Evolutionary conservation across 371 early-diverging fungal genomes (phyloP).

Genomic region (Parasitella parasitica): DNA sequence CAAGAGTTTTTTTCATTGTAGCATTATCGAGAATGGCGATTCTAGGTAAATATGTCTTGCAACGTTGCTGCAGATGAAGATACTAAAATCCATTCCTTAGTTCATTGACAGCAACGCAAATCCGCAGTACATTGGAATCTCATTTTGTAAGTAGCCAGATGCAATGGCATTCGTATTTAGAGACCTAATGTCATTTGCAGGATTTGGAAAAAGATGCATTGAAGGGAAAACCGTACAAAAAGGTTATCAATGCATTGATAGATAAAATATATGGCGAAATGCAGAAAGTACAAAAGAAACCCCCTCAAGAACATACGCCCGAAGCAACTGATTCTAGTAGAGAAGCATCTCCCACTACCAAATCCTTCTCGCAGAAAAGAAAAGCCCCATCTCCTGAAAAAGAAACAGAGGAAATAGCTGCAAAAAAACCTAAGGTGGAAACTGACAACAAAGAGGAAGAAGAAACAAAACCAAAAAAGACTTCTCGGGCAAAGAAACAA

Average conservation of each 20-base stretch:
- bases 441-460: not conserved
- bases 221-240: slow-evolving; percentile 30
- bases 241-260: slow-evolving; percentile 18
- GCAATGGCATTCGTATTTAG: not conserved
- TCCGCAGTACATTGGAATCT: slow-evolving; percentile 3
- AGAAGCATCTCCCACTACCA: not conserved
- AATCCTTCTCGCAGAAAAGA: not conserved
- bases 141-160: slow-evolving; percentile 6
- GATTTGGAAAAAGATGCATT: slow-evolving; percentile 22
- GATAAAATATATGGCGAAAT: slow-evolving; percentile 17
- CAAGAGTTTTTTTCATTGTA: not conserved
- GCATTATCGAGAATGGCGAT: slow-evolving; percentile 15
- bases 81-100: not conserved
- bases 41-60: no score
- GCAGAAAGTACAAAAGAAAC: not conserved
- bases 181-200: slow-evolving; percentile 1
- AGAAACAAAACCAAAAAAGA: not conserved
- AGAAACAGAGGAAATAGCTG: not conserved
- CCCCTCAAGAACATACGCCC: not conserved
- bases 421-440: not conserved
- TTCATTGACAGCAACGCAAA: slow-evolving; percentile 4
- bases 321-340: not conserved
- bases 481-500: not conserved
- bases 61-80: no score
- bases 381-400: not conserved